phyloP scores from a whole-genome alignment of 179 eudicot genomes.

The Actinidia chinensis region DNA sequence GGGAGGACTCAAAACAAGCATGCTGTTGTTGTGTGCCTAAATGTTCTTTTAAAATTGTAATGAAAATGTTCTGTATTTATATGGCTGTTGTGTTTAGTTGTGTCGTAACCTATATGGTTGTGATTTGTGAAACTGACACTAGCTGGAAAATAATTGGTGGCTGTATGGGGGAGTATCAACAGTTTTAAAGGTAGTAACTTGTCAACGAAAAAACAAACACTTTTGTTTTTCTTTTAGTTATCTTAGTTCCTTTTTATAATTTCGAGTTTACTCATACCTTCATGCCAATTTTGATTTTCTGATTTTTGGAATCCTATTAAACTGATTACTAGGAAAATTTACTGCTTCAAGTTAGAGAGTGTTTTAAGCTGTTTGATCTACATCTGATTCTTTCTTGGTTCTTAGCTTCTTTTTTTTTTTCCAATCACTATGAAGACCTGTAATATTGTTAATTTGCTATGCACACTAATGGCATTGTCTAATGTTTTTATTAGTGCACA shows the following conservation, averaged over 20 bases:
- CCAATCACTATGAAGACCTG: not conserved
- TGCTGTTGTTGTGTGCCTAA: too few species aligned
- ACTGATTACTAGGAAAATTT: not conserved
- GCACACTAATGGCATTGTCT: not conserved
- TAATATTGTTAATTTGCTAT: not conserved
- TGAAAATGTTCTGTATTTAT: too few species aligned
- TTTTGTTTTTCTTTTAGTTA: not conserved
- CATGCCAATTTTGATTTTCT: not conserved
- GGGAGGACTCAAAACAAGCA: not conserved
- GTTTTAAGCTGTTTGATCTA: conserved; percentile 13
- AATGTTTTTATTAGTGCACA: not conserved
- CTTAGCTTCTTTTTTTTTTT: not conserved
- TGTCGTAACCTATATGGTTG: not conserved
- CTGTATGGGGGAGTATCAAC: not conserved
- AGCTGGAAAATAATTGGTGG: not conserved
- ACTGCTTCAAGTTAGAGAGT: not conserved
- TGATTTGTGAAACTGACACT: not conserved
- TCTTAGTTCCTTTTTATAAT: not conserved
- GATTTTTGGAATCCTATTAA: not conserved
- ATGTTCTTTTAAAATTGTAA: too few species aligned
- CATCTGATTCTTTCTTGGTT: not conserved
- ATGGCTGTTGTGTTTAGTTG: not conserved
- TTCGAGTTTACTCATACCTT: not conserved
- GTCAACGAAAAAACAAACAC: not conserved
- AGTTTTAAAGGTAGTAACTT: not conserved